Percentiles rank a stretch among this genome's conserved stretches.
Conservation (phyloP, 129 eudicot genomes). For the Lonicera japonica region DNA sequence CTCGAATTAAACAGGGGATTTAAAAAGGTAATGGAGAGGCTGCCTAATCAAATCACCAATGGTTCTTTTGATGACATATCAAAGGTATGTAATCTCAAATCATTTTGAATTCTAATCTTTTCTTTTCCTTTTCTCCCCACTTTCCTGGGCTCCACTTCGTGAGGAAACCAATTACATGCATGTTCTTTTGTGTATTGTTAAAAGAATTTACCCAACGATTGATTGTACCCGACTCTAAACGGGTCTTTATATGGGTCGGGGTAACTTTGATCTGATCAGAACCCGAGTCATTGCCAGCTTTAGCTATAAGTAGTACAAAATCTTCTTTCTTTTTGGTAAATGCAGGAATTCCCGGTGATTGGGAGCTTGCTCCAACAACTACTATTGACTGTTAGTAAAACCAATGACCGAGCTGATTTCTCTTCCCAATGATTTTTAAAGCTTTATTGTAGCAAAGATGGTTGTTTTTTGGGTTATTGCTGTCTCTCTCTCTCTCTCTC, state of each 20-base stretch:
- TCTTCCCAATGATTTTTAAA: no score
- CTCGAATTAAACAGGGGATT: neutral
- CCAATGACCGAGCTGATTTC: no score
- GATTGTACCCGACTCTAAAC: neutral
- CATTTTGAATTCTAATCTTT: neutral
- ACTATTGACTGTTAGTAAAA: neutral
- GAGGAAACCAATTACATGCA: no score
- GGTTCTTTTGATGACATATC: neutral
- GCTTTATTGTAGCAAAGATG: no score
- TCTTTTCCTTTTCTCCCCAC: no score
- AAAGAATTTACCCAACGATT: no score
- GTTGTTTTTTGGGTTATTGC: no score
- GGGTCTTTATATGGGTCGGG: neutral
- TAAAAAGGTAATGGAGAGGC: neutral
- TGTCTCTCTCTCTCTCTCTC: no score
- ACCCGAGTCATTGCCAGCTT: neutral
- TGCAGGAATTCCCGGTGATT: neutral
- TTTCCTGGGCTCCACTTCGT: no score
- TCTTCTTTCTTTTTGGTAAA: no score
- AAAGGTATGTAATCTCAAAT: neutral
- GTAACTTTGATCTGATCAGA: neutral
- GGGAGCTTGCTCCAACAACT: neutral
- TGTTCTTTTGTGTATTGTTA: no score
- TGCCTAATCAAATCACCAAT: neutral
- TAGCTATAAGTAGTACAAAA: neutral